These are phyloP conservation scores for Rhododendron williamsianum DNA, from an alignment of 148 eudicot species.

Conservation along the genomic window DNA sequence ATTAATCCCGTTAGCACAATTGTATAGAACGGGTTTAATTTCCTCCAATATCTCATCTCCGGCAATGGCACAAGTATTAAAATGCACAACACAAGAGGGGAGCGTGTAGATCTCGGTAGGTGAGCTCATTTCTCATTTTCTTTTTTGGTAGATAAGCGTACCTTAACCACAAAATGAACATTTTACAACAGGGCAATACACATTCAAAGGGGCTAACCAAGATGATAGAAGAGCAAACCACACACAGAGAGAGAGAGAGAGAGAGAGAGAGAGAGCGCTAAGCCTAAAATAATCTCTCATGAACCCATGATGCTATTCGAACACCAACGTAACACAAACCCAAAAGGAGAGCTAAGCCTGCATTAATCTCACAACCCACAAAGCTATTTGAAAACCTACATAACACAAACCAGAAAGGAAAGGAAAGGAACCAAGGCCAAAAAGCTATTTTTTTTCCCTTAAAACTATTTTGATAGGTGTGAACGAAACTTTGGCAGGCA, in stretches of 20 bases:
- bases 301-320: not conserved
- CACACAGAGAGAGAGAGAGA: not conserved
- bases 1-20: not conserved
- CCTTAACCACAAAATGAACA: not conserved
- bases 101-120: not conserved
- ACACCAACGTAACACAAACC: not conserved
- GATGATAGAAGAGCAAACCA: not conserved
- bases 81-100: not conserved
- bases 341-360: not conserved
- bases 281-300: not conserved
- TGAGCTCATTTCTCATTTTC: not conserved
- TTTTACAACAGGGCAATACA: not conserved
- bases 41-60: not conserved
- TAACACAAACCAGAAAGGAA: not conserved
- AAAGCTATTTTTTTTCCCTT: not conserved
- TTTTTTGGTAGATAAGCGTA: not conserved
- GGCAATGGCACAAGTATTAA: not conserved
- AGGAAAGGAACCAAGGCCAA: not conserved
- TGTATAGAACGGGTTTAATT: not conserved
- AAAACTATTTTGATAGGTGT: not conserved
- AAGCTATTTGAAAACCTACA: too few relatives aligned
- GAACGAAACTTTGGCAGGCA: not conserved
- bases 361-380: too few relatives aligned
- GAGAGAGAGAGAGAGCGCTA: not conserved
- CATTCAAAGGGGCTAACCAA: not conserved